Base-by-base conservation (phyloP, 805 yeast genomes). In the Saccharomyces mikatae region DNA sequence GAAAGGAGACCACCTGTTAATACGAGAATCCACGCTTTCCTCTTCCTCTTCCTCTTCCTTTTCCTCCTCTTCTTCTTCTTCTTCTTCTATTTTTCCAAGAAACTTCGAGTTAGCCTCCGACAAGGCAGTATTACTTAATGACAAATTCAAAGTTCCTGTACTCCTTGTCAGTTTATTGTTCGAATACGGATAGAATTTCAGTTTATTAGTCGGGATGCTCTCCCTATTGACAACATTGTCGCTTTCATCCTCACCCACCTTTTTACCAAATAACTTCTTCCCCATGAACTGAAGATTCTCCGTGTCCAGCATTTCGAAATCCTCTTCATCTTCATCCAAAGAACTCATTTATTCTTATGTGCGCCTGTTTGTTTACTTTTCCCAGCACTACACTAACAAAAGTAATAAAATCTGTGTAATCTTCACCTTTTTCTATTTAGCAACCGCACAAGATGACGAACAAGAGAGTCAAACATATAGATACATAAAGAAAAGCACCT, bases 111-210 rank as follows among this genome's bases (percentile, higher is more conserved):
- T 31, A 48, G 46, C 24, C 22, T 44, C 44, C 2, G 57, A 54
- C 24, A 58, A 28, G 48, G 68, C 71, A 1, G 76, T 65, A 50
- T 67, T 72, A 48, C 75, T 79, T 24, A 79, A 63, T 11, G 82
- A 77, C 50, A 80, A 60, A 53, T 80, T 80, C 57, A 80, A 62
- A 9, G 79, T 67, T 1, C 82, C 83, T 1, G 75, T 78, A 71
- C 83, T 78, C 67, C 84, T 72, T 57, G 82, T 75, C 41, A 80
- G 56, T 17, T 60, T 65, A 41, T 64, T 62, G 48, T 62, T 65
- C 17, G 68, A 58, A 52, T 63, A 66, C 2, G 71, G 68, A 48
- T 60, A 65, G 44, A 67, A 67, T 26, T 64, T 61, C 47, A 67
- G 54, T 44, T 63, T 63, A 51, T 66, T 66, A 1, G 65, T 56